A percentile compares a stretch with the other conserved stretches of the same genome.
phyloP scores from a whole-genome alignment of 495 filamentous ascomycete species.

The Ascobolus immersus region DNA sequence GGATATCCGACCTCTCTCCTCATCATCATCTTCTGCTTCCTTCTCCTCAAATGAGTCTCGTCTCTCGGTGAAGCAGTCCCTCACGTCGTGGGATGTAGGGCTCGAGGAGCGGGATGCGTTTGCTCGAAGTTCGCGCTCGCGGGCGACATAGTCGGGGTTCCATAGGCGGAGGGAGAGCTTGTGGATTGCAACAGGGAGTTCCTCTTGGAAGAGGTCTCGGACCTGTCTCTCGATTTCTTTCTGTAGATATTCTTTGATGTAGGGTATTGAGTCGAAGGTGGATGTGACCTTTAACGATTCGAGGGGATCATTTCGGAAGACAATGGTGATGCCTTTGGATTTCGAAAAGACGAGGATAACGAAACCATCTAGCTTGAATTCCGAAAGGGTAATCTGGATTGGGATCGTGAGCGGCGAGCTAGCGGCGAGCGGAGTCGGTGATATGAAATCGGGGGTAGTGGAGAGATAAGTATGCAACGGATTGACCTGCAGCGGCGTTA shows the following conservation, averaged over 20 bases:
- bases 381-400: conserved; percentile 81
- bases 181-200: conserved; percentile 87
- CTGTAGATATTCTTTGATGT: conserved; percentile 89
- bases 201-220: conserved; percentile 83
- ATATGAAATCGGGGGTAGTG: conserved; percentile 73
- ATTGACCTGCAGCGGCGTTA: conserved; percentile 52
- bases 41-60: conserved; percentile 16
- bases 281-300: conserved; percentile 95
- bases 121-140: conserved; percentile 33
- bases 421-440: conserved; percentile 77
- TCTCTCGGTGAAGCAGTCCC: conserved; percentile 5
- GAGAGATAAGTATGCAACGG: conserved; percentile 86
- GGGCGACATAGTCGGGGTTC: conserved; percentile 59
- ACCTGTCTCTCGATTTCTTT: conserved; percentile 90
- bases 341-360: conserved; percentile 92
- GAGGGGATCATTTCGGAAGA: conserved; percentile 92
- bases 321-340: conserved; percentile 84
- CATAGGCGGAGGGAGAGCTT: conserved; percentile 69
- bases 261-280: conserved; percentile 95
- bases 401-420: conserved; percentile 86
- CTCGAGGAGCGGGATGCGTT: too few relatives aligned
- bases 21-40: conserved; percentile 23
- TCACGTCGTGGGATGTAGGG: conserved; percentile 7
- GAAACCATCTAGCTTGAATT: conserved; percentile 91
- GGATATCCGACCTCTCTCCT: conserved; percentile 25